These are phyloP conservation scores for Stentor coeruleus DNA, from an alignment of 73 alveolate genomes.

Conservation along the genomic window DNA sequence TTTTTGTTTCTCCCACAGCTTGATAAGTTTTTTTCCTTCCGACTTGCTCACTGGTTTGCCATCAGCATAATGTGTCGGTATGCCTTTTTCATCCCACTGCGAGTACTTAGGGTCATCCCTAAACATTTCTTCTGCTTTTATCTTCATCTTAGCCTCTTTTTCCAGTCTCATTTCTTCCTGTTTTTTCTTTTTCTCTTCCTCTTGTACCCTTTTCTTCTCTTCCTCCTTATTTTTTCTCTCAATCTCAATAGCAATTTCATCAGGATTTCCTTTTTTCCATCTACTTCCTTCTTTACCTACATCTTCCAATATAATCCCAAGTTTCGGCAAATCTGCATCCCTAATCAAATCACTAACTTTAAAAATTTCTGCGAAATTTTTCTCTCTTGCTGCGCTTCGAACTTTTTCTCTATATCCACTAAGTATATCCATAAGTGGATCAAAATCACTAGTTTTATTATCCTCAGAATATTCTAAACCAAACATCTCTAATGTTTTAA, in stretches of 20 bases:
- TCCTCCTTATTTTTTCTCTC: slow-evolving; percentile 77
- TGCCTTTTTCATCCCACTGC: slow-evolving; percentile 87
- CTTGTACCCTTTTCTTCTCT: slow-evolving; percentile 45
- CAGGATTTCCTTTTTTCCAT: slow-evolving; percentile 94
- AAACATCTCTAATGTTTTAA: slow-evolving; percentile 58
- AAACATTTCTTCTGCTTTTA: slow-evolving; percentile 74
- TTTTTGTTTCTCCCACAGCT: slow-evolving; percentile 69
- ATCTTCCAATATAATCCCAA: slow-evolving; percentile 93
- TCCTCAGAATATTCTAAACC: slow-evolving; percentile 57
- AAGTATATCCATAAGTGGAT: slow-evolving; percentile 66
- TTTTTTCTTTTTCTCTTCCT: slow-evolving; percentile 34
- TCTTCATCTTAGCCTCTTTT: slow-evolving; percentile 68
- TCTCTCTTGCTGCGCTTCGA: slow-evolving; percentile 58
- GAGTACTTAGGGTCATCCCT: slow-evolving; percentile 73
- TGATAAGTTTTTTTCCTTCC: slow-evolving; percentile 63
- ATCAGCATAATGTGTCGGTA: slow-evolving; percentile 84
- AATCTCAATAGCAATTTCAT: slow-evolving; percentile 69
- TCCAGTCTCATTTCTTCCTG: slow-evolving; percentile 30
- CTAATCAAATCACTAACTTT: slow-evolving; percentile 82
- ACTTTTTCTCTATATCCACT: slow-evolving; percentile 74
- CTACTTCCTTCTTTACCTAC: slow-evolving; percentile 74
- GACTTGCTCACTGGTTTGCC: slow-evolving; percentile 60
- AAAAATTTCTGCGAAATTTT: slow-evolving; percentile 58
- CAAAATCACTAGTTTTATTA: slow-evolving; percentile 50
- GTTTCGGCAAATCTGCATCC: slow-evolving; percentile 81